Evolutionary conservation across 2,329 filamentous ascomycete species (phyloP).

Genomic region (Thelonectria discophora): DNA sequence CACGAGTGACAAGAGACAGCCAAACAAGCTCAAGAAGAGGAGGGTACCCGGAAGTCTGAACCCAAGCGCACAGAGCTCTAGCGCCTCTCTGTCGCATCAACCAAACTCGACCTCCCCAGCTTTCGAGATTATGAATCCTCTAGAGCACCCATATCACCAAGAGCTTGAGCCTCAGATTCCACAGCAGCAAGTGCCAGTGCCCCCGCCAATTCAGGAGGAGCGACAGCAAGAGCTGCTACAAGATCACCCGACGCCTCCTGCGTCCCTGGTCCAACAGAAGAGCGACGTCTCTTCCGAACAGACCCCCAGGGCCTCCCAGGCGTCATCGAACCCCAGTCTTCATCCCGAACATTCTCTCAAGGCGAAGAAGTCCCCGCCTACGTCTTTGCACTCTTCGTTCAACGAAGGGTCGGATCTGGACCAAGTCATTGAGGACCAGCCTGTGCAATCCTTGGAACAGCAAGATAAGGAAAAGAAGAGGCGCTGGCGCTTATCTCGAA

Average conservation of each 20-base stretch:
- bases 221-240: constrained; percentile 32
- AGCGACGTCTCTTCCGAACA: constrained; percentile 54
- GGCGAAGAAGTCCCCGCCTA: constrained; percentile 76
- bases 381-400: constrained; percentile 78
- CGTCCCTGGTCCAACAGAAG: constrained; percentile 32
- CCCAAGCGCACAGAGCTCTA: constrained; percentile 90
- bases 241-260: constrained; percentile 29
- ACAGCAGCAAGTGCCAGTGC: constrained; percentile 28
- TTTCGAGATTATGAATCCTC: constrained; percentile 56
- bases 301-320: constrained; percentile 58
- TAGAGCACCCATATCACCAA: constrained; percentile 49
- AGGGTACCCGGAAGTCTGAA: constrained; percentile 78
- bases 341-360: constrained; percentile 63
- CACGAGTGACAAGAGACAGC: constrained; percentile 72
- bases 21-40: constrained; percentile 94
- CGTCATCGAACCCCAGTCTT: constrained; percentile 51
- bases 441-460: constrained; percentile 48
- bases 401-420: constrained; percentile 87
- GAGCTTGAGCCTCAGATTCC: constrained; percentile 31
- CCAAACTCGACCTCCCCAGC: constrained; percentile 58
- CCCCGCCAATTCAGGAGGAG: constrained; percentile 35
- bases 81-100: constrained; percentile 70
- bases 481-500: constrained; percentile 76
- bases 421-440: constrained; percentile 67
- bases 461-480: constrained; percentile 75